Evolutionary conservation across 805 yeast genomes (phyloP), one percentile per base, ranked within the genome.

Genomic region (Metschnikowia hibisci): DNA sequence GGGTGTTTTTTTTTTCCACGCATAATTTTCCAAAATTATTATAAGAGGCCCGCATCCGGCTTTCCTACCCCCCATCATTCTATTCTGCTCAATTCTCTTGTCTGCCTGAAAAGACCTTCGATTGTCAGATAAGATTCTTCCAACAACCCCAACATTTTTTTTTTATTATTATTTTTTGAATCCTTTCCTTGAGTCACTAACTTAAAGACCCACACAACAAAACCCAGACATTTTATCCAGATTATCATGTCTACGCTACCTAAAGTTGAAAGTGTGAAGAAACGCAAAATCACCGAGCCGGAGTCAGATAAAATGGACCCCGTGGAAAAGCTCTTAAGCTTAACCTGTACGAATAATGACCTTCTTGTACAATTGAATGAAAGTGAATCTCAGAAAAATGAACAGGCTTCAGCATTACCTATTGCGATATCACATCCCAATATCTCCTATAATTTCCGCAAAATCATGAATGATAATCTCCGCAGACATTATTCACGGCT

Each of bases 301-400:
- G 40, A 37, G 14, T 30, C 40, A 0, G 71, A 67, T 46, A 64
- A 54, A 42, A 61, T 69, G 22, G 75, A 70, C 49, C 75, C 74
- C 5, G 73, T 70, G 40, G 72, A 69, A 50, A 68, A 61, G 46
- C 58, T 70, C 28, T 55, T 69, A 39, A 62, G 69, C 43, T 61
- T 67, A 42, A 58, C 69, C 9, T 62, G 55, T 41, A 44, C 53
- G 20, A 57, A 63, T 43, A 56, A 52, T 29, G 72, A 66, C 46
- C 60, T 64, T 31, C 56, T 66, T 40, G 53, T 57, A 41, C 56
- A 56, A 34, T 49, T 61, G 43, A 66, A 60, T 42, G 54, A 45
- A 16, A 34, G 44, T 14, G 51, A 46, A 31, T 37, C 40, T 6
- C 37, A 13, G 34, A 32, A 30, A 4, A 30, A 28, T n/a, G 23